phyloP scores from a whole-genome alignment of 2,329 filamentous ascomycete genomes.

The Chaetomium sp. region DNA sequence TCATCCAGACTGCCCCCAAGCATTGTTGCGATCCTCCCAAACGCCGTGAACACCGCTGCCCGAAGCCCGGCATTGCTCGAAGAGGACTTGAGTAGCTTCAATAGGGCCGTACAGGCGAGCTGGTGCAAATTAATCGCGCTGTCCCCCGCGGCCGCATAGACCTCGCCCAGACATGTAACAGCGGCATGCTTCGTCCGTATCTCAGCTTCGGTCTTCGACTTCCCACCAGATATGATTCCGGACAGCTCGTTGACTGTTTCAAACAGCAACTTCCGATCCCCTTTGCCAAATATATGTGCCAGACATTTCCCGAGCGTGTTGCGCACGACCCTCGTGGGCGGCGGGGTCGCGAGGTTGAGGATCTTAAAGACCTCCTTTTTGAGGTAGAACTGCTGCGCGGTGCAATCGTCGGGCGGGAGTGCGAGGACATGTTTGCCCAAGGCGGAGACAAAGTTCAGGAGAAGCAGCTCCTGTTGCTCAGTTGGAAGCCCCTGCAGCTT shows the following conservation, averaged over 20 bases:
- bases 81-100: conserved; percentile 75
- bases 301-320: conserved; percentile 84
- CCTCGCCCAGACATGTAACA: conserved; percentile 75
- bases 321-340: conserved; percentile 80
- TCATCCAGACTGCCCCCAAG: conserved; percentile 77
- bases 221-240: conserved; percentile 63
- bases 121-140: conserved; percentile 81
- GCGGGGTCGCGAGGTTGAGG: conserved; percentile 71
- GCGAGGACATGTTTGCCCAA: conserved; percentile 72
- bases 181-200: conserved; percentile 78
- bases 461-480: conserved; percentile 92
- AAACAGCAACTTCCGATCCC: conserved; percentile 85
- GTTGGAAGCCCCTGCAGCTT: conserved; percentile 85
- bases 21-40: conserved; percentile 71
- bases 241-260: conserved; percentile 90
- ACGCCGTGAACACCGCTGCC: conserved; percentile 66
- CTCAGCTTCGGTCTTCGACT: conserved; percentile 69
- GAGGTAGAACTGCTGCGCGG: conserved; percentile 80
- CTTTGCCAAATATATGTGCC: conserved; percentile 72
- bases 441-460: conserved; percentile 80
- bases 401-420: conserved; percentile 72
- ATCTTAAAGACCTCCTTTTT: conserved; percentile 95
- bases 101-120: conserved; percentile 61
- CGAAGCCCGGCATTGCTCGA: conserved; percentile 76
- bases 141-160: conserved; percentile 89